Conservation (phyloP, 805 yeast species). For the Nakazawaea molendinolei region DNA sequence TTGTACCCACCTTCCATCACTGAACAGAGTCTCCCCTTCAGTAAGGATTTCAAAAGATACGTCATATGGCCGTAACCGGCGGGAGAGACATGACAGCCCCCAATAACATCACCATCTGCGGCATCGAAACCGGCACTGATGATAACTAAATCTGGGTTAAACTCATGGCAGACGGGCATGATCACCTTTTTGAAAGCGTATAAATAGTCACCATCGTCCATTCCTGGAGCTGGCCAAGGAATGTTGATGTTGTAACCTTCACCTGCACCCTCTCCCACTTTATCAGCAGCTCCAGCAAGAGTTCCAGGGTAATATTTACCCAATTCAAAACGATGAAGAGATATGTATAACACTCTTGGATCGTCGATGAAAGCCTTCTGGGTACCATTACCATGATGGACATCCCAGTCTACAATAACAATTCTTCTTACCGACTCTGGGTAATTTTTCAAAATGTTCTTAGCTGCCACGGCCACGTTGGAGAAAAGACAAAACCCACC, state of each 20-base stretch:
- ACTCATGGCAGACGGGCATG: slow-evolving; percentile 85
- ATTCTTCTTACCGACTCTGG: slow-evolving; percentile 86
- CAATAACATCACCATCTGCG: slow-evolving; percentile 96
- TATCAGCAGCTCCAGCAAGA: slow-evolving; percentile 71
- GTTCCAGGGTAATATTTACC: slow-evolving; percentile 95
- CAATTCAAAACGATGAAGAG: slow-evolving; percentile 87
- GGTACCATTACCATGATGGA: slow-evolving; percentile 98
- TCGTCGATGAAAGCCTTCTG: slow-evolving; percentile 87
- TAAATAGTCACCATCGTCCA: slow-evolving; percentile 92
- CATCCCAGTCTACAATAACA: slow-evolving; percentile 93
- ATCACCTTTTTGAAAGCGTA: slow-evolving; percentile 83
- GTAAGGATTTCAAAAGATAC: slow-evolving; percentile 78
- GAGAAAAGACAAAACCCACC: slow-evolving; percentile 96
- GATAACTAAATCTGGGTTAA: slow-evolving; percentile 86
- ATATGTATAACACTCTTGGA: slow-evolving; percentile 84
- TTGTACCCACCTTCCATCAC: slow-evolving; percentile 96
- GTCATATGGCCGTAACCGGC: slow-evolving; percentile 97
- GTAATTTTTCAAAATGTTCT: slow-evolving; percentile 68
- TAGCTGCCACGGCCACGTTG: slow-evolving; percentile 96
- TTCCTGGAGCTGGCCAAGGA: slow-evolving; percentile 90
- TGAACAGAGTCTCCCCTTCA: slow-evolving; percentile 83
- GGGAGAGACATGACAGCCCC: slow-evolving; percentile 94
- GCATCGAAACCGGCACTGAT: slow-evolving; percentile 97
- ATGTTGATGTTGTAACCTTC: slow-evolving; percentile 84
- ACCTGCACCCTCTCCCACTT: slow-evolving; percentile 81